phyloP scores from a whole-genome alignment of 805 yeast species.

The Lipomyces sp. region DNA sequence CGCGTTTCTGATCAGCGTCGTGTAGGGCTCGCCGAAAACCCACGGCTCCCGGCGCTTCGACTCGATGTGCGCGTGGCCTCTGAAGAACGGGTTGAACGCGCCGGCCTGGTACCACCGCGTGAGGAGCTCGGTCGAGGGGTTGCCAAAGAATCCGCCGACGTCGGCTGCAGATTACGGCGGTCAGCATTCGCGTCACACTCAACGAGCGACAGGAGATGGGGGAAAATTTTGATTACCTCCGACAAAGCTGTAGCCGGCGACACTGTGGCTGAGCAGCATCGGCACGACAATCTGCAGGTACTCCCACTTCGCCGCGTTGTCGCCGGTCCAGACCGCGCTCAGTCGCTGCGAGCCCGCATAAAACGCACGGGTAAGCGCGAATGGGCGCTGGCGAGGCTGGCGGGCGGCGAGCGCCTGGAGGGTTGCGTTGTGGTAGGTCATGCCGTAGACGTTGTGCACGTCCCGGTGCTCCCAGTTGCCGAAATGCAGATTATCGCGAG shows the following conservation, averaged over 20 bases:
- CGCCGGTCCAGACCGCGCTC: slow-evolving; percentile 98
- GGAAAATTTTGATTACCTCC: no score
- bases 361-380: slow-evolving; percentile 79
- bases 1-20: slow-evolving; percentile 63
- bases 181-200: no score
- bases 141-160: slow-evolving; percentile 93
- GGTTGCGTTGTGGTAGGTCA: slow-evolving; percentile 77
- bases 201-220: no score
- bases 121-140: slow-evolving; percentile 76
- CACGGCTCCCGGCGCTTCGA: slow-evolving; percentile 91
- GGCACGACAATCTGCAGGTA: slow-evolving; percentile 77
- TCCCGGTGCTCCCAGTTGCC: slow-evolving; percentile 90
- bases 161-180: no score
- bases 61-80: slow-evolving; percentile 96
- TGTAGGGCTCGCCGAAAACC: slow-evolving; percentile 72
- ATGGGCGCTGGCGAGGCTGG: slow-evolving; percentile 59
- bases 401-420: slow-evolving; percentile 60
- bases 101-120: slow-evolving; percentile 97
- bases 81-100: slow-evolving; percentile 91
- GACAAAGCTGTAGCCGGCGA: slow-evolving; percentile 83
- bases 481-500: slow-evolving; percentile 72
- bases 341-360: slow-evolving; percentile 89
- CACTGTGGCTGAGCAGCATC: slow-evolving; percentile 76
- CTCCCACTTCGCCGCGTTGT: slow-evolving; percentile 91
- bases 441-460: slow-evolving; percentile 80